phyloP scores from a whole-genome alignment of 345 rosid genomes.

The Geranium brycei region DNA sequence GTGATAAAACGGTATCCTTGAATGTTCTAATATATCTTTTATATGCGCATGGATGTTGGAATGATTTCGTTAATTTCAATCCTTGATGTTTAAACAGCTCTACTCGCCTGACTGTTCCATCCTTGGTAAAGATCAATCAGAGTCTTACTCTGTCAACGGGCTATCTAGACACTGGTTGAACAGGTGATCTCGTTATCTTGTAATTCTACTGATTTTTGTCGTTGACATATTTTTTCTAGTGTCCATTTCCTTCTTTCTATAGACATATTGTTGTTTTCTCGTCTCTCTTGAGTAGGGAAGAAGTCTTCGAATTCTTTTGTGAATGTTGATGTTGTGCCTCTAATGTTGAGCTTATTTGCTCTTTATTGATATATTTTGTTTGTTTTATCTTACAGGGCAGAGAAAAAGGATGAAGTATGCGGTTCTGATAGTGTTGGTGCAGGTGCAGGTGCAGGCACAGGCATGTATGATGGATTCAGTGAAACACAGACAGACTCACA shows the following conservation, averaged over 20 bases:
- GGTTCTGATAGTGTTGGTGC: conserved; percentile 20
- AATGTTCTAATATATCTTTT: conserved; percentile 7
- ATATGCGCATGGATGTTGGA: background rate
- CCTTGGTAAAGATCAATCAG: conserved; percentile 33
- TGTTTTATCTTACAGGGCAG: conserved; percentile 24
- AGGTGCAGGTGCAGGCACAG: conserved; percentile 3
- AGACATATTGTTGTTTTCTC: background rate
- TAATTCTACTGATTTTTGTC: background rate
- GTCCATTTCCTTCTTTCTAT: background rate
- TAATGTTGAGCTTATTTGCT: background rate
- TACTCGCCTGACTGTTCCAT: conserved; percentile 28
- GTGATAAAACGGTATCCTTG: conserved; percentile 58
- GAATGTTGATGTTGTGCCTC: background rate
- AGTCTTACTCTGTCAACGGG: conserved; percentile 44
- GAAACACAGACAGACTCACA: conserved; percentile 97
- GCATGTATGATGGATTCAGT: conserved; percentile 53
- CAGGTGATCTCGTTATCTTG: conserved; percentile 30
- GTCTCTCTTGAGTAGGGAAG: background rate
- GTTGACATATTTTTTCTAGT: background rate
- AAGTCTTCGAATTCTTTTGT: background rate
- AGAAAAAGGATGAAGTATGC: conserved; percentile 27
- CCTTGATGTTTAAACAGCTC: conserved; percentile 51
- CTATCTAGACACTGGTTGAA: conserved; percentile 56
- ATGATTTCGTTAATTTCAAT: conserved; percentile 18
- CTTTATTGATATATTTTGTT: background rate